Conservation (phyloP, 257 asterid genomes). For the Solanum ossicruentum region DNA sequence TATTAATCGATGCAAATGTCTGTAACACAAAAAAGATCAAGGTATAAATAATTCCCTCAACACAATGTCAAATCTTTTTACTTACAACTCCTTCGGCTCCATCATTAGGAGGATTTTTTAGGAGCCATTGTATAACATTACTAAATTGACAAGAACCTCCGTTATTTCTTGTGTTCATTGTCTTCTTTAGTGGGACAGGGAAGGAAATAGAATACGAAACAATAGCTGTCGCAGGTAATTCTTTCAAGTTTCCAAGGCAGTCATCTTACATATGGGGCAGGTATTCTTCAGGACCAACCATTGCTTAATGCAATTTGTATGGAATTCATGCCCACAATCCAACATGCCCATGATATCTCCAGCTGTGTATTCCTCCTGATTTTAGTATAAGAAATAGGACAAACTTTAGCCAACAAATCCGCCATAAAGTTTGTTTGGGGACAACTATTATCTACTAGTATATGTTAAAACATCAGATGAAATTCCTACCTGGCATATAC, state of each 20-base stretch:
- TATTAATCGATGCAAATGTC: background rate
- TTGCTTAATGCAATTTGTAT: conserved; percentile 63
- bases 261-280: conserved; percentile 82
- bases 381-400: background rate
- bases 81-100: background rate
- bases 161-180: background rate
- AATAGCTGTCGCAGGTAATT: background rate
- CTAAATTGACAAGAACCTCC: background rate
- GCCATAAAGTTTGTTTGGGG: background rate
- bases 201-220: background rate
- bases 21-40: background rate
- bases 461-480: background rate
- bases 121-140: background rate
- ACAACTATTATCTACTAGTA: background rate
- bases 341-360: conserved; percentile 60
- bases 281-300: conserved; percentile 73
- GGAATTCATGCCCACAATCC: conserved; percentile 87
- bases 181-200: background rate
- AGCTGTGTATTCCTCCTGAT: conserved; percentile 54
- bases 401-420: background rate
- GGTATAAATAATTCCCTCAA: background rate
- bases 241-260: conserved; percentile 44
- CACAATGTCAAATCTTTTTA: background rate
- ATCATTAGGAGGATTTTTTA: background rate
- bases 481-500: conserved; percentile 67